Conservation (phyloP, 257 asterid species). For the Solanum phureja region DNA sequence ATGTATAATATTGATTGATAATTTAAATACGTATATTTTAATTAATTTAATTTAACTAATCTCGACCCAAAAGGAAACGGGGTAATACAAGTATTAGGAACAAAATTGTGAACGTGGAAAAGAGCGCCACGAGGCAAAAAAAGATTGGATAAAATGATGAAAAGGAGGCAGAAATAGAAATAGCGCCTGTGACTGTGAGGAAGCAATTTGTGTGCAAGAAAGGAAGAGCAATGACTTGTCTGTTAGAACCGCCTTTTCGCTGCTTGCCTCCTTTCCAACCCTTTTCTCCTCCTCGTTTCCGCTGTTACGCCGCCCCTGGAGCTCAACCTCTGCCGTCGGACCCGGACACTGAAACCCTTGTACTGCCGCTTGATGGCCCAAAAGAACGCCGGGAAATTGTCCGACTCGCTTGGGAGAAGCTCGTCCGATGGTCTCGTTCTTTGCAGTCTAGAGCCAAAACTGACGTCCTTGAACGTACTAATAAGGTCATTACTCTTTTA, state of each 20-base stretch:
- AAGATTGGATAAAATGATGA: neutral
- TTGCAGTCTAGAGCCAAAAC: conserved; percentile 70
- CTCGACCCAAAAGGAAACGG: neutral
- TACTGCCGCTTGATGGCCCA: conserved; percentile 21
- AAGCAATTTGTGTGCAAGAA: neutral
- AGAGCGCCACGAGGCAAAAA: neutral
- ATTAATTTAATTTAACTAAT: too few species aligned
- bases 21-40: too few species aligned
- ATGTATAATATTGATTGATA: too few species aligned
- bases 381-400: conserved; percentile 69
- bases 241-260: conserved; percentile 36
- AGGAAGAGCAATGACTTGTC: conserved; percentile 32
- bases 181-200: neutral
- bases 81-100: neutral
- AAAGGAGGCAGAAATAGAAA: neutral
- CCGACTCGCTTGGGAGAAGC: conserved; percentile 83
- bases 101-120: neutral
- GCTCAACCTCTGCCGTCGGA: conserved; percentile 10
- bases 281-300: conserved; percentile 13
- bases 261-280: conserved; percentile 7
- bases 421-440: conserved; percentile 94
- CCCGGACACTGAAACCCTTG: neutral
- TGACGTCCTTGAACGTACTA: conserved; percentile 81
- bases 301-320: conserved; percentile 10
- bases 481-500: conserved; percentile 36